Evolutionary conservation across 768 basidiomycete genomes (phyloP), one percentile per base, ranked within the genome.

Genomic region (Holtermannia corniformis): DNA sequence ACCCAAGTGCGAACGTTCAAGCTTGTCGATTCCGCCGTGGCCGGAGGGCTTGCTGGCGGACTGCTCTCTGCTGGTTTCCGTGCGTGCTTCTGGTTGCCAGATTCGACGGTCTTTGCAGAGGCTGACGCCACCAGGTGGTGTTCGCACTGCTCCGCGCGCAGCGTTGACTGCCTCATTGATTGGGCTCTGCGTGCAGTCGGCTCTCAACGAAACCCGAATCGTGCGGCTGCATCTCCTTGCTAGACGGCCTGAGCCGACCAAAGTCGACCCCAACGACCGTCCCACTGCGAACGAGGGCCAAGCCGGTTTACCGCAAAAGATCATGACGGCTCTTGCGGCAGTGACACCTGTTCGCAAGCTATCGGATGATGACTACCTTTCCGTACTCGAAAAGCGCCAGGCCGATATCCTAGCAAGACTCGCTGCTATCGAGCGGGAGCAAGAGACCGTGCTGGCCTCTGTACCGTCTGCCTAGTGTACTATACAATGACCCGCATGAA

Each of bases 351-450:
- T 86, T 20, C 74, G 73, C 27, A 77, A 74, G 47, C 63, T 90
- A 3, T 78, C 85, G 4, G 82, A 90, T 57, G 83, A 88, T 45
- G 83, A 85, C 56, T 87, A 87, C 58, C 59, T 88, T 48, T 67
- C 68, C 24, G 78, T 77, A 54, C 64, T 89, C 63, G 81, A 78
- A 65, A 74, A 73, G 49, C 77, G 82, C 44, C 76, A 84, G 58
- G 78, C 80, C 3, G 70, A 68, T 7, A 74, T 84, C 82, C 56
- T 76, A 67, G 50, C 78, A 78, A 21, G 56, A 12, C 51, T 67
- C 44, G 50, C 20, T 23, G 59, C 56, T 42, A 67, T 67, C 28
- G 57, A 61, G 16, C 50, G 32, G 20, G 65, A 67, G 46, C 63
- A 67, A 47, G 42, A 52, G 25, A 58, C 47, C 43, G 41, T 67